Evolutionary conservation across 345 rosid genomes (phyloP), one percentile per base, ranked within the genome.

Genomic region (Boechera stricta): DNA sequence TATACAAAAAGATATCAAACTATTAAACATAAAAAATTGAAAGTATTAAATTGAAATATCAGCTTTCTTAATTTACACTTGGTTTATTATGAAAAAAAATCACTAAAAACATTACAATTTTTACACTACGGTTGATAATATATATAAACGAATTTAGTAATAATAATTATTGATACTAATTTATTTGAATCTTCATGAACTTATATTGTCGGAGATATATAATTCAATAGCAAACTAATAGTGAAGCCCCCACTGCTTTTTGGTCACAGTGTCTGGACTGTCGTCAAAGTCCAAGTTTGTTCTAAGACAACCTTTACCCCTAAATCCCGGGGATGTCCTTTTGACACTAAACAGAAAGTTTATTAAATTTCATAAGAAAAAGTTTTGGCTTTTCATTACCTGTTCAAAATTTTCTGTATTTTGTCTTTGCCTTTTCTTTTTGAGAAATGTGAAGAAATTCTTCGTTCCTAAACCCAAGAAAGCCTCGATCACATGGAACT

Each of bases 261-360:
- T 10, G 63, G 71, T 58, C 73, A 75, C 64, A 54, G 18, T 39
- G 70, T 54, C 49, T 53, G 26, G 64, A 70, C 65, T 73, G 75
- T 80, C 73, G 87, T 90, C 91, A 89, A 87, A 85, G 91, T 85
- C 94, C 86, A 82, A 81, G 83, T 77, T 71, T 78, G 74, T 79
- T 76, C 70, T 53, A 69, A 67, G 75, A 77, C 77, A 76, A 64
- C 80, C 77, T 80, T 89, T 85, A 72, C 67, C 88, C 88, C 86
- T 84, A 70, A 87, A 91, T 85, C 80, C 89, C 78, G 94, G 90
- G 68, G 69, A 26, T 72, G 67, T 64, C 80, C 82, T 74, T 78
- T 79, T 74, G 67, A 80, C 78, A 80, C 80, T 65, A 36, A 47
- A 36, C 18, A 44, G 24, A 74, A 72, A 6, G 21, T 33, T n/a